Evolutionary conservation across 1,139 yeast species (phyloP), one percentile per base, ranked within the genome.

Genomic region (Spathaspora sp.): DNA sequence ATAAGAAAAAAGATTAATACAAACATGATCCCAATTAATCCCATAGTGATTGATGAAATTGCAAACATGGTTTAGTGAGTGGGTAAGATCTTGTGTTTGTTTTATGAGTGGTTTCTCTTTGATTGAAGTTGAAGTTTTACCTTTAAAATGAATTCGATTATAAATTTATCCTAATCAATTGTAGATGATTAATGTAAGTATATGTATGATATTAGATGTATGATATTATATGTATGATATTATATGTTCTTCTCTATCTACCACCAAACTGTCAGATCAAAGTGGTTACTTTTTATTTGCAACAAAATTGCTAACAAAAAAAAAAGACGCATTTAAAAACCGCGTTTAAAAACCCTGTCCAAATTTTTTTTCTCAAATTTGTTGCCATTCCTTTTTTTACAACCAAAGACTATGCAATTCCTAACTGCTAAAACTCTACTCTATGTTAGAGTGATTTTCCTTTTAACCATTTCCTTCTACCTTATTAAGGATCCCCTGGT

Each of bases 401-500:
- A 13, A 31, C 33, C 33, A 31, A 31, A 15, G 44, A 48, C 41
- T 24, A 83, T 84, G 89, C 84, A 80, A 45, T 67, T 82, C 48
- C 66, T 84, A 46, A 74, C 86, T 1, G 76, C 89, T 7, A 72
- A 63, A 34, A 62, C 76, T 20, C 62, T 83, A 44, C 61, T 78
- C 17, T 80, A 80, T 50, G 51, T 74, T 26, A 72, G 90, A 54
- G 65, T 79, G 5, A 63, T 68, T 6, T 69, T 78, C 43, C 71
- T 82, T 24, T 55, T 76, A 1, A 59, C 72, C 9, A 60, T 80
- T 7, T 63, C 85, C 9, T 75, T 89, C 45, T 74, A 87, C 46
- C 84, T 88, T 60, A 82, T 83, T 25, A 82, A 80, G 50, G 77
- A 81, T 38, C 75, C 80, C 10, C 70, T 76, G 48, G 68, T 54